phyloP scores from a whole-genome alignment of 2,329 filamentous ascomycete species.

The Penicillium sp. region DNA sequence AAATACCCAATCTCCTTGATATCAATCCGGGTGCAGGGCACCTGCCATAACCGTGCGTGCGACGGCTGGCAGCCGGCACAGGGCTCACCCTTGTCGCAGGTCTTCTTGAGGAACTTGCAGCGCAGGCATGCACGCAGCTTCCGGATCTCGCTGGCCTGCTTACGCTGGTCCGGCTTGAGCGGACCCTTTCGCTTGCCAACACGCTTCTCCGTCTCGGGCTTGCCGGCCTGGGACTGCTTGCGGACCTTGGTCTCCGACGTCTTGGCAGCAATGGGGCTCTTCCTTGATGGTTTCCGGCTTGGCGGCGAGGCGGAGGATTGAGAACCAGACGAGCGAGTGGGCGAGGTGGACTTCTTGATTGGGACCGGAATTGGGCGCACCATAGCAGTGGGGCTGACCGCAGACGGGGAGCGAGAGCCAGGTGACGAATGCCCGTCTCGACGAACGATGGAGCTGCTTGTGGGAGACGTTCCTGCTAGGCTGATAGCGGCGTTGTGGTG shows the following conservation, averaged over 20 bases:
- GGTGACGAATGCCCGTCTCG: conserved; percentile 44
- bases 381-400: conserved; percentile 65
- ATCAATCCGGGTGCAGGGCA: conserved; percentile 94
- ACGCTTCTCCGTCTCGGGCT: conserved; percentile 89
- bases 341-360: conserved; percentile 50
- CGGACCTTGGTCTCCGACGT: conserved; percentile 79
- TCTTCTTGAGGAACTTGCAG: conserved; percentile 99
- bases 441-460: conserved; percentile 32
- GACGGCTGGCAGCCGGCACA: conserved; percentile 94
- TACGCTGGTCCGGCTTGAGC: conserved; percentile 86
- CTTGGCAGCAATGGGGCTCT: conserved; percentile 76
- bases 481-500: conserved; percentile 22
- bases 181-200: conserved; percentile 87
- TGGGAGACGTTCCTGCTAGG: conserved; percentile 20
- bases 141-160: conserved; percentile 94
- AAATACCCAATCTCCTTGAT: conserved; percentile 99
- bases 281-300: conserved; percentile 64
- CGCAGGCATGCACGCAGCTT: conserved; percentile 90
- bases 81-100: conserved; percentile 94
- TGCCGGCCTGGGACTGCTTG: conserved; percentile 67
- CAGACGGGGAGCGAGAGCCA: conserved; percentile 45
- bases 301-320: conserved; percentile 61
- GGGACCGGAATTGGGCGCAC: conserved; percentile 62
- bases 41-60: conserved; percentile 93
- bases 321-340: conserved; percentile 58